Conservation (phyloP, 2,329 filamentous ascomycete genomes). For the Grosmannia clavigera region DNA sequence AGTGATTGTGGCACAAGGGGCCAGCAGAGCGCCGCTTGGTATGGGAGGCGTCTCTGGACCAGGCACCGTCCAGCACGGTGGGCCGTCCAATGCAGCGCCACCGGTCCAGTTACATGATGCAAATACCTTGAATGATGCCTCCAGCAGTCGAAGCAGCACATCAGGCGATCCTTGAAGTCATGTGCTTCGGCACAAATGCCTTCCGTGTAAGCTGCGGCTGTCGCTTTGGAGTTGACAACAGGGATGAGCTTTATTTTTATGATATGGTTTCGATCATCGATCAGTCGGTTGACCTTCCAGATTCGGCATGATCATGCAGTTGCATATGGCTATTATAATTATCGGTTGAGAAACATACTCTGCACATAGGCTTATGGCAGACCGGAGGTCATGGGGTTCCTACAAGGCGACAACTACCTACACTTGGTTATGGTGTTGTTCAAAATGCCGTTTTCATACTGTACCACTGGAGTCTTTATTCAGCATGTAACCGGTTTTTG, state of each 20-base stretch:
- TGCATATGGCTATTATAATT: not conserved
- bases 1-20: not conserved
- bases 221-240: too few relatives aligned
- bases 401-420: not conserved
- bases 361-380: not conserved
- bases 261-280: not conserved
- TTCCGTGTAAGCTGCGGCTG: not conserved
- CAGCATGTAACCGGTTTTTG: not conserved
- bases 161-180: not conserved
- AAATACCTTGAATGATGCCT: not conserved
- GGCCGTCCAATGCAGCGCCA: not conserved
- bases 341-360: not conserved
- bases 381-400: not conserved
- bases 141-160: conserved; percentile 1
- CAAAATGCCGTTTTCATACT: not conserved
- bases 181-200: not conserved
- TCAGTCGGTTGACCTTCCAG: not conserved
- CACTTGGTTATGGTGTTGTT: not conserved
- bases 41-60: not conserved
- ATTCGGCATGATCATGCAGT: not conserved
- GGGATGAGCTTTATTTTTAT: not conserved
- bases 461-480: not conserved
- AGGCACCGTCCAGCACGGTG: not conserved
- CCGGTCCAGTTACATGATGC: not conserved
- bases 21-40: not conserved